phyloP scores from a whole-genome alignment of 2,329 filamentous ascomycete species.

The Drechslerella stenobrocha region DNA sequence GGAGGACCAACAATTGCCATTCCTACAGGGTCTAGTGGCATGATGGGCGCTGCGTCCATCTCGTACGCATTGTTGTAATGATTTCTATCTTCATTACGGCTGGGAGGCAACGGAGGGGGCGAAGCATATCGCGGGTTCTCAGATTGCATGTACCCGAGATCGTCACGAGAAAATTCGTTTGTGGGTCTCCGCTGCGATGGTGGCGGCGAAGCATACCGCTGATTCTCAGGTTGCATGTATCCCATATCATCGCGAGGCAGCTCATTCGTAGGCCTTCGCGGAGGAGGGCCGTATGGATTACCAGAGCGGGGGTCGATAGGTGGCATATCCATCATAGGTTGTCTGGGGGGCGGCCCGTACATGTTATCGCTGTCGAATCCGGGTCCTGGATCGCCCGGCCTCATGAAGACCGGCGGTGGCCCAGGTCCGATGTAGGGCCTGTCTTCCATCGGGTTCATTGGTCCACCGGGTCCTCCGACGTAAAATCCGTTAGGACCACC shows the following conservation, averaged over 20 bases:
- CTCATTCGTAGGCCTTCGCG: conserved; percentile 30
- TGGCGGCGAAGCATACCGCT: conserved; percentile 37
- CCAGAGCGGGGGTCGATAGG: conserved; percentile 11
- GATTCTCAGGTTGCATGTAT: conserved; percentile 31
- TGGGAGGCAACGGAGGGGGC: conserved; percentile 12
- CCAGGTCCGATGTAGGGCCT: conserved; percentile 48
- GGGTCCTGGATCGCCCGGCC: conserved; percentile 26
- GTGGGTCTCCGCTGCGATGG: too few relatives aligned
- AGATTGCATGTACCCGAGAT: conserved; percentile 16
- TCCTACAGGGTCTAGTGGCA: conserved; percentile 21
- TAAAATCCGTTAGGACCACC: conserved; percentile 46
- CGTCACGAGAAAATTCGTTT: conserved; percentile 9
- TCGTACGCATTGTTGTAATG: conserved; percentile 35
- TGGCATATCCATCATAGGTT: conserved; percentile 19
- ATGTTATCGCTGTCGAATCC: conserved; percentile 42
- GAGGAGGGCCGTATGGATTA: conserved; percentile 30
- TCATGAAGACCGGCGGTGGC: conserved; percentile 41
- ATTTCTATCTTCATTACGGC: conserved; percentile 8
- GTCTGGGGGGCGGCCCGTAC: conserved; percentile 41
- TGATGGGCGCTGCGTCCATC: conserved; percentile 44
- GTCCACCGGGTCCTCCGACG: conserved; percentile 37
- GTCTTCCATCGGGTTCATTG: conserved; percentile 40
- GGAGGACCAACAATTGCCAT: conserved; percentile 21
- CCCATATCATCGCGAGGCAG: conserved; percentile 15
- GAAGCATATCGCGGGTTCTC: conserved; percentile 45